phyloP scores from a whole-genome alignment of 257 asterid species.

The Solanum lignicaule region DNA sequence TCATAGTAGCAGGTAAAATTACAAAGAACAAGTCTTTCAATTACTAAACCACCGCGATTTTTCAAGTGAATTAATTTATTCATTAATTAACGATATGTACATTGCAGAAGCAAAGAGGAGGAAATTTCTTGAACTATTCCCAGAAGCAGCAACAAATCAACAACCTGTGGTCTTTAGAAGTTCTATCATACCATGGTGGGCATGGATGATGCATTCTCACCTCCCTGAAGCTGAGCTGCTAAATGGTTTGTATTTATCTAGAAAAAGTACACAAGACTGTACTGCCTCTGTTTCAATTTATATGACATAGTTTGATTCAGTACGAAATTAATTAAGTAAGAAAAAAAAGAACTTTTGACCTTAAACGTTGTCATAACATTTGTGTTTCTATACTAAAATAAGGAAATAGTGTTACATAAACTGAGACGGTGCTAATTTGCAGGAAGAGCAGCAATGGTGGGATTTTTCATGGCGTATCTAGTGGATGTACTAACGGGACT shows the following conservation, averaged over 20 bases:
- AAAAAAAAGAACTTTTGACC: not conserved
- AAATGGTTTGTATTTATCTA: conserved; percentile 25
- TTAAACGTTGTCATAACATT: not conserved
- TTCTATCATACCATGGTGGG: conserved; percentile 69
- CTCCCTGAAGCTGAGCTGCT: conserved; percentile 64
- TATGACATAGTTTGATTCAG: not conserved
- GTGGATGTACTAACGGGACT: conserved; percentile 61
- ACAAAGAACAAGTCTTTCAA: not conserved
- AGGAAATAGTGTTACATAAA: not conserved
- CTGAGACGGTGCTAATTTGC: not conserved
- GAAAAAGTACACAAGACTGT: not conserved
- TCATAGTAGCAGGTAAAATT: conserved; percentile 48
- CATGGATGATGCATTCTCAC: conserved; percentile 58
- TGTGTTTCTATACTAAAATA: not conserved
- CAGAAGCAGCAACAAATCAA: conserved; percentile 51
- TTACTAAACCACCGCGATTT: not conserved
- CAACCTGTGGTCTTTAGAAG: conserved; percentile 53
- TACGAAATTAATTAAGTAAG: not conserved
- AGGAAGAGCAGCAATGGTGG: conserved; percentile 78
- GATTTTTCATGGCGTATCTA: conserved; percentile 49
- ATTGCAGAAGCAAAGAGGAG: conserved; percentile 56
- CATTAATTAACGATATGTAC: not conserved
- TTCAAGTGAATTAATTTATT: not conserved
- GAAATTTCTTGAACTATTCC: conserved; percentile 40
- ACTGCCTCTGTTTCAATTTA: not conserved